Evolutionary conservation across 2,329 filamentous ascomycete species (phyloP).

Genomic region (Colletotrichum gigasporum): DNA sequence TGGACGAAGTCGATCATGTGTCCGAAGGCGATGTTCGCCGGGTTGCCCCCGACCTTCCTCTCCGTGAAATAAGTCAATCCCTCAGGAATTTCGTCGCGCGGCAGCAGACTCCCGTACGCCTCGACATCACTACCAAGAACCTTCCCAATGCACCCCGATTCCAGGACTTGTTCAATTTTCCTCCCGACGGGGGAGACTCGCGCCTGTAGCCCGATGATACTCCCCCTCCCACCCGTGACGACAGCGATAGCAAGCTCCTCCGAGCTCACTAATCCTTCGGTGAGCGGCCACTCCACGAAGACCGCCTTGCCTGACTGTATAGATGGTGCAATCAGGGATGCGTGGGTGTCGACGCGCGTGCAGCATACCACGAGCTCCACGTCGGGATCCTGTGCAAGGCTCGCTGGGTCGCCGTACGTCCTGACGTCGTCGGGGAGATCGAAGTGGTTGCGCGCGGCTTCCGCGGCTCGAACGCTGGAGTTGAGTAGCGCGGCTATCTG

Average conservation of each 20-base stretch:
- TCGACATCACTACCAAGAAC: slow-evolving; percentile 60
- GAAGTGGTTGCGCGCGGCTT: slow-evolving; percentile 52
- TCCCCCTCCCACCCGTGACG: slow-evolving; percentile 29
- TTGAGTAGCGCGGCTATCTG: slow-evolving; percentile 62
- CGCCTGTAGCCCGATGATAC: slow-evolving; percentile 62
- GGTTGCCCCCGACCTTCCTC: slow-evolving; percentile 55
- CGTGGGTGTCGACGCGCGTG: slow-evolving; percentile 65
- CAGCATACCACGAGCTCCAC: slow-evolving; percentile 65
- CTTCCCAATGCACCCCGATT: slow-evolving; percentile 56
- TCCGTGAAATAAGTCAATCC: slow-evolving; percentile 58
- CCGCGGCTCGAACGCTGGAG: slow-evolving; percentile 54
- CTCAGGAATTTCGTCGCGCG: slow-evolving; percentile 42
- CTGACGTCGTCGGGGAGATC: slow-evolving; percentile 50
- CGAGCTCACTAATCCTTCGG: slow-evolving; percentile 50
- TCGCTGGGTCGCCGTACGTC: slow-evolving; percentile 58
- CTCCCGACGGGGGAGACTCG: slow-evolving; percentile 52
- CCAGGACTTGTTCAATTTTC: slow-evolving; percentile 56
- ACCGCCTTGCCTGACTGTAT: slow-evolving; percentile 61
- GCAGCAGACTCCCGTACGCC: slow-evolving; percentile 46
- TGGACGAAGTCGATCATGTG: slow-evolving; percentile 38
- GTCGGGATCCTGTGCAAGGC: slow-evolving; percentile 56
- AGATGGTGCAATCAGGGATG: slow-evolving; percentile 52
- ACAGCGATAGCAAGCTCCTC: slow-evolving; percentile 47
- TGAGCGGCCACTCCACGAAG: slow-evolving; percentile 68
- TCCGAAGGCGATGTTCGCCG: slow-evolving; percentile 50